Base-by-base conservation (phyloP, 108 stramenopile species). In the Cyclotella cryptica region DNA sequence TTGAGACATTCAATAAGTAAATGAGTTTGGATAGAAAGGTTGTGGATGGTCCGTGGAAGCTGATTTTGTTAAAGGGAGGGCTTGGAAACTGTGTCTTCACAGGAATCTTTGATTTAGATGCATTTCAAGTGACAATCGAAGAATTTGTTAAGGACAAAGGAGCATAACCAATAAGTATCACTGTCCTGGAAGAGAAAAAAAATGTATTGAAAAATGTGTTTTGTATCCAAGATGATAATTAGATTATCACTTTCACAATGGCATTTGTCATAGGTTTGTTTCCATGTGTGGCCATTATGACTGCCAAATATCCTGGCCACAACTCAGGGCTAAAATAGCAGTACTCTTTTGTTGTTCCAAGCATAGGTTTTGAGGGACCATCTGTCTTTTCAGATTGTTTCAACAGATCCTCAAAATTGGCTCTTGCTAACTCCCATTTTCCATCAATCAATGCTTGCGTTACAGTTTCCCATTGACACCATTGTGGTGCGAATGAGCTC, bases 11-110 rank as follows among this genome's bases (percentile, higher is more conserved):
- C 62, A 69, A 90, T 17, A 87, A 87, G 53, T 85, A 93, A 64
- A 97, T 97, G 96, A 84, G 87, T 70, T 87, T 92, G 49, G 96
- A 97, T 75, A 97, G 96, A 83, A 97, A 97, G 85, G 96, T 97
- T 19, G 92, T 92, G 9, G 89, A 97, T 78, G 96, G 94, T 35
- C 74, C 89, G 71, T 76, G 96, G 69, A 86, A 93, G 28, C 70
- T 97, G 26, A 96, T 97, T 52, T 71, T 92, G 19, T 72, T 88
- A 40, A 92, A 87, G 86, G 93, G 93, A 35, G 86, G 80, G 12
- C 71, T 96, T 29, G 96, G 93, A 12, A 85, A 87, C 61, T 94
- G 94, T 54, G 87, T 91, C 13, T 94, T 97, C 68, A 97, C 96
- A 6, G 89, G 87, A n/a, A 91, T 96, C 42, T 97, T 93, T 80